A percentile compares a stretch with the other conserved stretches of the same genome.
These are phyloP conservation scores for Striga hermonthica DNA, from an alignment of 305 asterid species.

Conservation along the genomic window DNA sequence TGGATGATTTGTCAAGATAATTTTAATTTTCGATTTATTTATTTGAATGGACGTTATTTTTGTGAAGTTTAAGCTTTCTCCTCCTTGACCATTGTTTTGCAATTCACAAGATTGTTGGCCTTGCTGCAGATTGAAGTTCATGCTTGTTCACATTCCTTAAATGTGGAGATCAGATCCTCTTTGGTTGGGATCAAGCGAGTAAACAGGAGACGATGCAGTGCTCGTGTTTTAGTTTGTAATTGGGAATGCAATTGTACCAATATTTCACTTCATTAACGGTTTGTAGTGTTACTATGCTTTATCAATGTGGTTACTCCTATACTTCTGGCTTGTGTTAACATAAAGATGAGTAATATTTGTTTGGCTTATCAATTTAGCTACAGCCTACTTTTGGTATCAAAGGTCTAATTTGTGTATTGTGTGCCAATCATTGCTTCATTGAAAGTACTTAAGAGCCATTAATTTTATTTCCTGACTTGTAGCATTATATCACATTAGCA, in stretches of 20 bases:
- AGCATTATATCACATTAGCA: too few relatives aligned
- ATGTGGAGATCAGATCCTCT: conserved; percentile 35
- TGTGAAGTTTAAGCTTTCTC: not conserved
- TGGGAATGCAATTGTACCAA: conserved; percentile 30
- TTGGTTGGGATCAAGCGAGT: conserved; percentile 23
- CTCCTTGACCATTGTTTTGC: conserved; percentile 7
- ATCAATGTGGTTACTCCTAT: conserved; percentile 3
- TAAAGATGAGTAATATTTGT: conserved; percentile 5
- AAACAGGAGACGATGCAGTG: conserved; percentile 31
- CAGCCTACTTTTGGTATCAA: conserved; percentile 8
- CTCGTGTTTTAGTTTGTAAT: conserved; percentile 22
- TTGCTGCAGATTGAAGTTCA: conserved; percentile 35
- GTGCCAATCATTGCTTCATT: not conserved
- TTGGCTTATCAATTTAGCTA: conserved; percentile 13
- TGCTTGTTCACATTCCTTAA: conserved; percentile 22
- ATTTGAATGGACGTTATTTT: conserved; percentile 1
- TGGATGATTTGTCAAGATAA: not conserved
- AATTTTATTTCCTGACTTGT: not conserved
- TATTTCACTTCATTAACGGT: conserved; percentile 22
- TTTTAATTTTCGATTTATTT: not conserved
- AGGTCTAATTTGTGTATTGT: not conserved
- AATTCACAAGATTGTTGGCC: conserved; percentile 7
- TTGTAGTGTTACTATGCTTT: conserved; percentile 21
- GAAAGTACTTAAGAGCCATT: not conserved
- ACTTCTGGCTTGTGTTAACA: conserved; percentile 21